Percentiles rank a stretch among this genome's conserved stretches.
Conservation (phyloP, 257 asterid genomes). For the Nicotiana sylvestris region DNA sequence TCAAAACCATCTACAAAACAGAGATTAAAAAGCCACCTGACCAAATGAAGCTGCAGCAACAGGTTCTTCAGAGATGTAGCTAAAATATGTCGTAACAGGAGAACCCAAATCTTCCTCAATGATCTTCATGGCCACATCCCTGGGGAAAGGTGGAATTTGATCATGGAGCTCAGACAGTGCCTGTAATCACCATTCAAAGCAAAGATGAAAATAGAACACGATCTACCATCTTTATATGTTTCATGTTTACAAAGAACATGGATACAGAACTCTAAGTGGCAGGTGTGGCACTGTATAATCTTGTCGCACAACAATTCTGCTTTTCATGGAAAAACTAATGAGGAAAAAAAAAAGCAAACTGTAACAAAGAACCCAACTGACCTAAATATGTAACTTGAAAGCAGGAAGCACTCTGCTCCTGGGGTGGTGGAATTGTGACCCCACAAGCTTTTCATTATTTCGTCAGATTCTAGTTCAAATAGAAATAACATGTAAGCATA, state of each 20-base stretch:
- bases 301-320: neutral
- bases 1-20: constrained; percentile 7
- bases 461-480: neutral
- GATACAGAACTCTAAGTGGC: neutral
- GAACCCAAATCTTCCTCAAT: constrained; percentile 86
- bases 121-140: constrained; percentile 76
- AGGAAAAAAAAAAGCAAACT: neutral
- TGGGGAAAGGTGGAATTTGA: constrained; percentile 85
- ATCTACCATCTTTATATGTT: constrained; percentile 3
- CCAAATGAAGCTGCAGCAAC: constrained; percentile 99
- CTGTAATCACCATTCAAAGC: constrained; percentile 59
- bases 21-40: constrained; percentile 49
- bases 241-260: constrained; percentile 6
- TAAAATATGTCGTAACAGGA: constrained; percentile 54
- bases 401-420: constrained; percentile 1
- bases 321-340: neutral
- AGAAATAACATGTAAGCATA: neutral
- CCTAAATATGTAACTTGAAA: neutral
- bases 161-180: constrained; percentile 92
- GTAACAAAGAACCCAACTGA: neutral
- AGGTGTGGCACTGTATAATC: neutral
- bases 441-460: neutral
- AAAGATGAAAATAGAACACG: constrained; percentile 27
- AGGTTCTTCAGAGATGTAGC: constrained; percentile 79
- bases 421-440: constrained; percentile 2